Conservation (phyloP, 163 green algal species). For the Scenedesmus sp. region DNA sequence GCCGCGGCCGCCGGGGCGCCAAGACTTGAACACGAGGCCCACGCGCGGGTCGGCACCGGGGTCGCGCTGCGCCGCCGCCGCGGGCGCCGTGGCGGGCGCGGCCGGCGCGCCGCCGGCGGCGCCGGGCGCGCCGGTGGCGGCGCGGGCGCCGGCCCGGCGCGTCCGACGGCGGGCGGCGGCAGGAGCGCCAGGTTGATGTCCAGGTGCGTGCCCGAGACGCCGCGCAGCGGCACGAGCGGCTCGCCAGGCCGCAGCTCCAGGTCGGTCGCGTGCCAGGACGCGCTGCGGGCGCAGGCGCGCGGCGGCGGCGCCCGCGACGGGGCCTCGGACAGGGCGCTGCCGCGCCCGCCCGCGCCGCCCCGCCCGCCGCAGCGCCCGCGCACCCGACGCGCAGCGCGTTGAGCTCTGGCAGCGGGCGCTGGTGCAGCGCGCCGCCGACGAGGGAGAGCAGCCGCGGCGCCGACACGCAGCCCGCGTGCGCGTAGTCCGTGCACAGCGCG, state of each 20-base stretch:
- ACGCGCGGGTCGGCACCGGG: not conserved
- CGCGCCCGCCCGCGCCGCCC: no score
- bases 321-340: no score
- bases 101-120: not conserved
- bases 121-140: not conserved
- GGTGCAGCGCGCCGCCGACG: slow-evolving; percentile 53
- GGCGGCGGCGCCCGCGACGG: not conserved
- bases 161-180: not conserved
- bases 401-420: slow-evolving; percentile 70
- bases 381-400: no score
- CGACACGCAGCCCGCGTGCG: slow-evolving; percentile 77
- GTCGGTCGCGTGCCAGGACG: slow-evolving; percentile 14
- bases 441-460: no score
- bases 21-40: slow-evolving; percentile 40
- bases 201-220: slow-evolving; percentile 40
- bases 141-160: not conserved
- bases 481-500: slow-evolving; percentile 19
- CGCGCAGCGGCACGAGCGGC: slow-evolving; percentile 27
- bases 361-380: no score
- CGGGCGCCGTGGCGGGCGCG: not conserved
- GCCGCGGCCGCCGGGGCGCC: slow-evolving; percentile 18
- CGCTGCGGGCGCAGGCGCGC: not conserved
- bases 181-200: slow-evolving; percentile 51
- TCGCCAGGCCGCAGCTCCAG: slow-evolving; percentile 4
- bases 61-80: not conserved